Evolutionary conservation across 73 alveolate species (phyloP), one percentile per base, ranked within the genome.

Genomic region (Paramecium sonneborni): DNA sequence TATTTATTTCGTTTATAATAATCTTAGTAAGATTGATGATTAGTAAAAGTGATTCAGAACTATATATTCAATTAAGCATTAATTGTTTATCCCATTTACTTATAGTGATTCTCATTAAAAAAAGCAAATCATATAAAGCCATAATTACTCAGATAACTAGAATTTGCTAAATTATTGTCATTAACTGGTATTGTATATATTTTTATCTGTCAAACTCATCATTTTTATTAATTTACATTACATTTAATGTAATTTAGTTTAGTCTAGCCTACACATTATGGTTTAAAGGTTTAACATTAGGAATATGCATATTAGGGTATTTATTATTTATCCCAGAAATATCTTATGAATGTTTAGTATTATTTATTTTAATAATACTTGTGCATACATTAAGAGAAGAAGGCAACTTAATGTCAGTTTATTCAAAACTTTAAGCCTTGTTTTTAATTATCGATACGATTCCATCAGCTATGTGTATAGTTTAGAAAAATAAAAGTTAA

Each of bases 381-480:
- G 12, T 62, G 2, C 84, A 62, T 30, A 32, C 24, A 20, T 5
- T 62, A 32, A 26, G 44, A 62, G 24, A 46, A 32, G 84, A 62
- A 62, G 84, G 48, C 2, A 10, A 62, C 10, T 6, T 62, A n/a
- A 62, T 62, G 39, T 62, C 84, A 62, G 6, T 62, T 74, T 74
- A 74, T 74, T 34, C 37, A 14, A 74, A 34, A 34, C 58, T 74
- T 10, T 37, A 74, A n/a, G 55, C 67, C 5, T 74, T 74, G 14
- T 39, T 74, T 37, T n/a, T 74, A 20, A 74, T 74, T n/a, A 74
- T 74, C 6, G 87, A 74, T 74, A 28, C 87, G 2, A 74, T 74
- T 21, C 87, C 87, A 11, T 39, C 56, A 18, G 67, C 87, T 6
- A 74, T 74, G 87, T 74, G 87, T 18, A 74, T 74, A 32, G 87